A percentile compares a stretch with the other conserved stretches of the same genome.
Conservation (phyloP, 306 rosid genomes). For the Erythrophleum fordii region DNA sequence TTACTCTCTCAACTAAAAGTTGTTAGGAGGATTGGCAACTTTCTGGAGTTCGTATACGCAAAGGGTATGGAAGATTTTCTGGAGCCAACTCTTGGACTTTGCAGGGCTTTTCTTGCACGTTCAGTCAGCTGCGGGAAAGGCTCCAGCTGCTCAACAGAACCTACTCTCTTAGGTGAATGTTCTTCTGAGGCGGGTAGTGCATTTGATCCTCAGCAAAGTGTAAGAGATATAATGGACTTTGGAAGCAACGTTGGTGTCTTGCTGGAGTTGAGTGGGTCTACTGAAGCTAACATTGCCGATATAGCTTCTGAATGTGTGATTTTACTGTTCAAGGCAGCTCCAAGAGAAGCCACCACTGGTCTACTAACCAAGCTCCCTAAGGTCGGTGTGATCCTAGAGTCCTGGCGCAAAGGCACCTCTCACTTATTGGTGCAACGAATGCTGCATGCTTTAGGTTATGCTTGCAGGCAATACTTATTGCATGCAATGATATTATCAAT, state of each 20-base stretch:
- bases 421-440: conserved; percentile 66
- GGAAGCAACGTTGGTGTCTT: conserved; percentile 79
- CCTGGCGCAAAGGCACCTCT: conserved; percentile 64
- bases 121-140: conserved; percentile 71
- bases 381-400: conserved; percentile 72
- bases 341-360: conserved; percentile 92
- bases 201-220: conserved; percentile 73
- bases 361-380: conserved; percentile 84
- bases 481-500: conserved; percentile 92
- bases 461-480: conserved; percentile 80
- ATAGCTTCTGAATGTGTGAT: conserved; percentile 86
- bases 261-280: conserved; percentile 70
- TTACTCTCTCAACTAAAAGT: conserved; percentile 92
- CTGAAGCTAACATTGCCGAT: conserved; percentile 62
- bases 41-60: conserved; percentile 80
- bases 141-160: conserved; percentile 61
- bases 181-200: conserved; percentile 54
- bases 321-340: conserved; percentile 83
- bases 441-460: conserved; percentile 82
- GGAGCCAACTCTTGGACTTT: conserved; percentile 88
- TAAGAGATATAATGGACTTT: conserved; percentile 85
- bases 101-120: conserved; percentile 86
- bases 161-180: conserved; percentile 64
- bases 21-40: conserved; percentile 86
- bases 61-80: conserved; percentile 94